Base-by-base conservation (phyloP, 306 rosid genomes). In the Purshia tridentata region DNA sequence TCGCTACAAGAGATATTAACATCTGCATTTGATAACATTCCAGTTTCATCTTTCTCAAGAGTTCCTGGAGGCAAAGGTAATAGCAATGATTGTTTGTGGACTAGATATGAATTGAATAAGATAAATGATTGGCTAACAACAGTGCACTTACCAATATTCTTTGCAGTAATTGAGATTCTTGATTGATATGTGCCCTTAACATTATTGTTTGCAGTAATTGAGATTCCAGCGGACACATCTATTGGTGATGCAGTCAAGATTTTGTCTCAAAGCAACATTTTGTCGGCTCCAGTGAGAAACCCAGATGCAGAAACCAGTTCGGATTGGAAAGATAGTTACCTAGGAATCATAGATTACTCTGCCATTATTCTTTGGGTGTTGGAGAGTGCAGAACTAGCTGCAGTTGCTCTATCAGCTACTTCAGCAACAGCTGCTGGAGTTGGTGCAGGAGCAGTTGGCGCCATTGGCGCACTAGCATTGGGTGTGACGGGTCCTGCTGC, bases 301-400 rank as follows among this genome's bases (percentile, higher is more conserved):
- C 86, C 91, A 20, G 67, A 84, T 44, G 84, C 96, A 68, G 83
- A 45, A 67, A 60, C 39, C 19, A 75, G 79, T 76, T 72, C 87
- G 52, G 81, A 86, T 77, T 94, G 97, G 98, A 91, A 81, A 80
- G 91, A 65, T 40, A 82, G 89, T 78, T 91, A 94, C 84, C 86
- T 94, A 20, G 98, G 98, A 62, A 78, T 86, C 82, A 83, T 94
- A 67, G 97, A 94, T 72, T 91, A 94, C 83, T 82, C 96, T 5
- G 92, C 91, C 50, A 80, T 89, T 44, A 69, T 91, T 81, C 86
- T 89, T 70, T 91, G 98, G 98, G 97, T 91, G 80, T 62, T 94
- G 92, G 97, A 94, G 82, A 72, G 85, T 84, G 98, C 98, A 73
- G 96, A 91, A 71, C 84, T 89, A 73, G 97, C 96, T 1, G 96